Evolutionary conservation across 1,284 basidiomycete genomes (phyloP).

Genomic region (Anthracocystis setariae): DNA sequence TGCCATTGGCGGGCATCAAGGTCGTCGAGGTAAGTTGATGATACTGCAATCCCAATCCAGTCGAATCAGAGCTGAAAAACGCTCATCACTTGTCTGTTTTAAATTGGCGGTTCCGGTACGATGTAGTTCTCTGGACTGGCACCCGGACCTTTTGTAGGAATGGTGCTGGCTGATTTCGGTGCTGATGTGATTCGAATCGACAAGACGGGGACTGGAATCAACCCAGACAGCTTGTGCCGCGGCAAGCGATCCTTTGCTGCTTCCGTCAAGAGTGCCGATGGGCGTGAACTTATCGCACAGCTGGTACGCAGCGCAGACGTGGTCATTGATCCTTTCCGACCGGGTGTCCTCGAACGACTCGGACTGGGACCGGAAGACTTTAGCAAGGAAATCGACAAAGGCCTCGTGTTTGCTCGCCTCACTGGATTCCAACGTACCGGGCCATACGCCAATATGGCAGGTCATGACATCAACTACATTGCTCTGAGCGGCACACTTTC

Average conservation of each 20-base stretch:
- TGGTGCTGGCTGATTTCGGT: conserved; percentile 82
- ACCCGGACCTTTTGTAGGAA: conserved; percentile 80
- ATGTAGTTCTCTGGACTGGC: conserved; percentile 83
- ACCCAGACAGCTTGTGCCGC: conserved; percentile 72
- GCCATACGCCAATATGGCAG: conserved; percentile 66
- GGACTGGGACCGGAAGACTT: conserved; percentile 78
- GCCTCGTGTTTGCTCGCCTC: conserved; percentile 65
- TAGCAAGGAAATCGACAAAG: conserved; percentile 72
- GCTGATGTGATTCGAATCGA: conserved; percentile 82
- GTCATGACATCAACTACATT: conserved; percentile 86
- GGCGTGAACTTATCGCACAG: conserved; percentile 73
- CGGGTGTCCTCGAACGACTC: conserved; percentile 81
- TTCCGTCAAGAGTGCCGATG: conserved; percentile 75
- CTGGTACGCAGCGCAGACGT: conserved; percentile 79
- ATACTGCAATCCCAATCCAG: background rate
- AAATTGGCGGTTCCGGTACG: background rate
- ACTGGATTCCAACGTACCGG: conserved; percentile 67
- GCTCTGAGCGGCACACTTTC: conserved; percentile 80
- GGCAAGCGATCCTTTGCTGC: conserved; percentile 79
- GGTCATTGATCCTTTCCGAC: conserved; percentile 83
- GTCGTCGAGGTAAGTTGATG: conserved; percentile 39
- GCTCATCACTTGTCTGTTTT: too few species aligned
- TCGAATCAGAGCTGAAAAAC: too few species aligned
- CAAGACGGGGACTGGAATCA: conserved; percentile 69
- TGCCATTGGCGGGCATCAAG: conserved; percentile 37